Evolutionary conservation across 768 basidiomycete genomes (phyloP).

Genomic region (Mycena crocata): DNA sequence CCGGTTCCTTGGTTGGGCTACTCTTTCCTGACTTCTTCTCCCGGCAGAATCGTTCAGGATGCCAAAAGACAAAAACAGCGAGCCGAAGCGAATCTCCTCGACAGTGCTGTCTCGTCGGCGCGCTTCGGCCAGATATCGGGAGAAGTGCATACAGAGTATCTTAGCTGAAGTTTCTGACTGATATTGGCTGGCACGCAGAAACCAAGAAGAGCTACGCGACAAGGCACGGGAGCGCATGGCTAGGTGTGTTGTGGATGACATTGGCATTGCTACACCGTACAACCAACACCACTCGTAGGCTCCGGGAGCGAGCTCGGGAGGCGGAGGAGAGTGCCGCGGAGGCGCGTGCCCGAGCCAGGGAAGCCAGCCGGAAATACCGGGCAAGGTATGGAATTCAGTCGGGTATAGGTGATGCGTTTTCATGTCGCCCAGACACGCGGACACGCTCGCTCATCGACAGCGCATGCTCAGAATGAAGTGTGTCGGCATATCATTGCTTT

Average conservation of each 20-base stretch:
- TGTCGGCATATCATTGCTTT: too few species aligned
- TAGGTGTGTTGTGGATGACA: too few species aligned
- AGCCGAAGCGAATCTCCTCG: background rate
- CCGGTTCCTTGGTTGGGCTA: too few species aligned
- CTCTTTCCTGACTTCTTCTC: too few species aligned
- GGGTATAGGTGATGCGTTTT: too few species aligned
- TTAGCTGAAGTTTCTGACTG: background rate
- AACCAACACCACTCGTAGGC: background rate
- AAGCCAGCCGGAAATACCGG: background rate
- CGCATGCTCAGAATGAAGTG: background rate
- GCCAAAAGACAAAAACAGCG: too few species aligned
- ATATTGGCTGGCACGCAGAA: background rate
- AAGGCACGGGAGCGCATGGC: background rate
- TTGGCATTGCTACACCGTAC: too few species aligned
- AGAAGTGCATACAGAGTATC: background rate
- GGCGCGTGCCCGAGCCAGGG: background rate
- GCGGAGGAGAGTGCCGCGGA: background rate
- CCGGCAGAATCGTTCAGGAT: too few species aligned
- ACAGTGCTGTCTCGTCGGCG: background rate
- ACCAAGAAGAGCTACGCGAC: background rate
- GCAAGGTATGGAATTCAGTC: too few species aligned
- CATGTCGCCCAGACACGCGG: background rate
- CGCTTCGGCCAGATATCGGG: background rate
- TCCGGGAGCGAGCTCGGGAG: background rate
- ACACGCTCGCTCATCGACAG: background rate